A percentile compares a stretch with the other conserved stretches of the same genome.
Evolutionary conservation across 202 grass and related monocot genomes (phyloP).

Genomic region (Setaria viridis): DNA sequence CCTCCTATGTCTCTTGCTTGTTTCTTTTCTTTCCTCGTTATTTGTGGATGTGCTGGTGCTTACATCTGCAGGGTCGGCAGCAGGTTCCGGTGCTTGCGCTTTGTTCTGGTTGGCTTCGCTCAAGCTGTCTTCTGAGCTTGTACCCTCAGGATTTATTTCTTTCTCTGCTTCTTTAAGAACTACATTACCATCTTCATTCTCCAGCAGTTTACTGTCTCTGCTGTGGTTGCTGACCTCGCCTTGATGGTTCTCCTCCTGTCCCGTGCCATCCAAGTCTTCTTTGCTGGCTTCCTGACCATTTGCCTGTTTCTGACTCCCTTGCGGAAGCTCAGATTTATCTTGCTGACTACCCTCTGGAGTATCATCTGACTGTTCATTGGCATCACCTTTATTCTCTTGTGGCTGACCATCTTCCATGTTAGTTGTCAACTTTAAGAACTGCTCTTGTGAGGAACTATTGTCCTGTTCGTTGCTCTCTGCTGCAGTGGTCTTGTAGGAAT

Average conservation of each 20-base stretch:
- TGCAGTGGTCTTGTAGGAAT: constrained; percentile 37
- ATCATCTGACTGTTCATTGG: constrained; percentile 43
- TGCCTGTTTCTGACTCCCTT: constrained; percentile 28
- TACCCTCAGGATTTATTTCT: constrained; percentile 48
- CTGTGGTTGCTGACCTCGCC: constrained; percentile 35
- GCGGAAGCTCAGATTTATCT: constrained; percentile 52
- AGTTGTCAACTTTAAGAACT: constrained; percentile 72
- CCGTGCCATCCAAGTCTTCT: constrained; percentile 48
- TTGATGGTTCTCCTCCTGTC: constrained; percentile 48
- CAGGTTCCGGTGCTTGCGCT: constrained; percentile 18
- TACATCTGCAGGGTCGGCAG: constrained; percentile 34
- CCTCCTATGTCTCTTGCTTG: constrained; percentile 58
- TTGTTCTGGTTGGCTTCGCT: constrained; percentile 50
- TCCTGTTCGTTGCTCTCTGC: constrained; percentile 47
- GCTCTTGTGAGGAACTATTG: constrained; percentile 54
- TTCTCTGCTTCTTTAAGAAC: constrained; percentile 37
- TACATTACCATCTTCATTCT: constrained; percentile 44
- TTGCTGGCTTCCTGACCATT: constrained; percentile 45
- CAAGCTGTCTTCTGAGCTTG: constrained; percentile 37
- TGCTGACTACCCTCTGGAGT: constrained; percentile 29
- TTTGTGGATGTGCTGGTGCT: constrained; percentile 57
- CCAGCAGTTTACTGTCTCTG: constrained; percentile 57
- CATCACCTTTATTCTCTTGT: constrained; percentile 50
- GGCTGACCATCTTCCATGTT: constrained; percentile 58
- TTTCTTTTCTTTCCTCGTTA: constrained; percentile 55